Percentiles rank a stretch among this genome's conserved stretches.
phyloP scores from a whole-genome alignment of 2,329 filamentous ascomycete species.

The Aspergillus candidus region DNA sequence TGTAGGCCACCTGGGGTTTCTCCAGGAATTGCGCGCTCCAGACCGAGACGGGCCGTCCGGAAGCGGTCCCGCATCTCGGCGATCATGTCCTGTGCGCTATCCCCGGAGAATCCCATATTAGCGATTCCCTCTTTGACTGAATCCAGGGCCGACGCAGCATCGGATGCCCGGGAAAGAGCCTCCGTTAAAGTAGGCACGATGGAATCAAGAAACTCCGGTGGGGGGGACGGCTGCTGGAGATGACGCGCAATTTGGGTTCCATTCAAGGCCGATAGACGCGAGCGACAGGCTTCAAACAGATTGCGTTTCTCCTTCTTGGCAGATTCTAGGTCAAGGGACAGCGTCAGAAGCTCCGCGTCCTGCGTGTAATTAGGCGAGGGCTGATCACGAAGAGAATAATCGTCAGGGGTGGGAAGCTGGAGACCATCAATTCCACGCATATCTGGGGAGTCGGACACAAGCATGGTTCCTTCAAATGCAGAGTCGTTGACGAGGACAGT shows the following conservation, averaged over 20 bases:
- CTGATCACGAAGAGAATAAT: constrained; percentile 12
- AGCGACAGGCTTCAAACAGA: constrained; percentile 37
- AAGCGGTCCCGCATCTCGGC: constrained; percentile 35
- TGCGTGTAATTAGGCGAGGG: constrained; percentile 10
- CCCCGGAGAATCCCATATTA: constrained; percentile 35
- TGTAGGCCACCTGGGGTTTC: constrained; percentile 37
- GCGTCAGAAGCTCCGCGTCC: constrained; percentile 21
- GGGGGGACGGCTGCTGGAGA: constrained; percentile 29
- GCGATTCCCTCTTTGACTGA: constrained; percentile 32
- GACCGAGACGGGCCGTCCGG: constrained; percentile 37
- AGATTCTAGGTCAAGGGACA: constrained; percentile 34
- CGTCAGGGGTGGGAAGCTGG: constrained; percentile 12
- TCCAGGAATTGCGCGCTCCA: constrained; percentile 40
- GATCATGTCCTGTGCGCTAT: constrained; percentile 27
- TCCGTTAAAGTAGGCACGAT: constrained; percentile 32
- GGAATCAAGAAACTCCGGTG: constrained; percentile 34
- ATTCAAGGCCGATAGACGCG: constrained; percentile 20
- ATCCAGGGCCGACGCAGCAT: constrained; percentile 33
- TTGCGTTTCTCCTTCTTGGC: constrained; percentile 35
- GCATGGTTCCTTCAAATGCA: constrained; percentile 19
- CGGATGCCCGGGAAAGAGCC: constrained; percentile 32
- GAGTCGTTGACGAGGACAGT: constrained; percentile 28
- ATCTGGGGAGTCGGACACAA: constrained; percentile 29
- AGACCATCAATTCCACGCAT: constrained; percentile 14
- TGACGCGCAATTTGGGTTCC: constrained; percentile 15